phyloP scores from a whole-genome alignment of 129 eudicot genomes.

The Heracleum sosnowskyi region DNA sequence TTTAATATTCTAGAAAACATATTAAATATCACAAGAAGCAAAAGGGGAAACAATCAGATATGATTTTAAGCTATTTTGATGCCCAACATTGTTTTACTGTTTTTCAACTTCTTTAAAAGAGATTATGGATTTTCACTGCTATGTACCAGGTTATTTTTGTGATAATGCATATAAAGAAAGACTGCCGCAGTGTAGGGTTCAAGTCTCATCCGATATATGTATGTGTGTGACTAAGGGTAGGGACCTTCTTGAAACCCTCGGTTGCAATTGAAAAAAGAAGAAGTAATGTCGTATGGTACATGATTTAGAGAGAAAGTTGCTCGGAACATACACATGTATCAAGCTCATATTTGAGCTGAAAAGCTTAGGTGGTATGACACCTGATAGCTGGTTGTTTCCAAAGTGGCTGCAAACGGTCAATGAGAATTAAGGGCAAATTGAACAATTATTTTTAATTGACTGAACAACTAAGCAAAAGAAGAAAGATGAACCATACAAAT shows the following conservation, averaged over 20 bases:
- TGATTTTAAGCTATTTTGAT: too few relatives aligned
- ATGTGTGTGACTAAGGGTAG: background rate
- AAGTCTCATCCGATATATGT: too few relatives aligned
- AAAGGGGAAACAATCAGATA: background rate
- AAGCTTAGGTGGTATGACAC: slow-evolving; percentile 34
- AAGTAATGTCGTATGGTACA: background rate
- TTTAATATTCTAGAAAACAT: background rate
- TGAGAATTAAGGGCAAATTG: background rate
- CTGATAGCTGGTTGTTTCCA: slow-evolving; percentile 43
- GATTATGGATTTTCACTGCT: too few relatives aligned
- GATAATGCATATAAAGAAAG: too few relatives aligned
- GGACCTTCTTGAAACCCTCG: background rate
- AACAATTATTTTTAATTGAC: background rate
- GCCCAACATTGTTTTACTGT: too few relatives aligned
- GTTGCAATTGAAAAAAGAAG: background rate
- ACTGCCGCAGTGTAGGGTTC: too few relatives aligned
- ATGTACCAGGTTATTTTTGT: too few relatives aligned
- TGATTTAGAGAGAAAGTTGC: background rate
- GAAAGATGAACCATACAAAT: slow-evolving; percentile 55
- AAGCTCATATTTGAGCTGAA: slow-evolving; percentile 33
- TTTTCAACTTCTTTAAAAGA: too few relatives aligned
- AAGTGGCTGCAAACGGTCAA: slow-evolving; percentile 38
- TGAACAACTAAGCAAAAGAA: background rate
- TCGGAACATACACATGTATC: slow-evolving; percentile 39
- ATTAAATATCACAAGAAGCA: background rate